These are phyloP conservation scores for Aspergillus panamensis DNA, from an alignment of 495 filamentous ascomycete species.

Conservation along the genomic window DNA sequence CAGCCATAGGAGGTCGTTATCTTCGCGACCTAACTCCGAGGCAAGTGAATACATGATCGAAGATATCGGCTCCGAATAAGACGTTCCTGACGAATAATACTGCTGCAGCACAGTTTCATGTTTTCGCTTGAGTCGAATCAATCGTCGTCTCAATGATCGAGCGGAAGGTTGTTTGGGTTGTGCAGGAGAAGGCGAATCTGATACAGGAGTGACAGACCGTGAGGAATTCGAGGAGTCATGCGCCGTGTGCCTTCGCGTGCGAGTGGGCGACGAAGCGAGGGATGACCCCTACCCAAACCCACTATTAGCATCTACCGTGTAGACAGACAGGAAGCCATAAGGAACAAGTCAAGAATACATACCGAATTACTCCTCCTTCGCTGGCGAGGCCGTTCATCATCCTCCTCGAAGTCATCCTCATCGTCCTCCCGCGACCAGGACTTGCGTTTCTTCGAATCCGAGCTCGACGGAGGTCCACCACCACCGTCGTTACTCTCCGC, in stretches of 20 bases:
- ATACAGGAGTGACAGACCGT: constrained; percentile 43
- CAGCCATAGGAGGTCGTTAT: constrained; percentile 94
- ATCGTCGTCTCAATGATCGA: constrained; percentile 61
- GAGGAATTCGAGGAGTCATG: constrained; percentile 46
- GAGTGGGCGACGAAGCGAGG: constrained; percentile 47
- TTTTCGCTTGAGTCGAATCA: constrained; percentile 71
- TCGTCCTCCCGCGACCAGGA: constrained; percentile 75
- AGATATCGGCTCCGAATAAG: constrained; percentile 92
- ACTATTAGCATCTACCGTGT: constrained; percentile 23
- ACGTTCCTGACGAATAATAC: constrained; percentile 84
- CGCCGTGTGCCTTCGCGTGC: constrained; percentile 30
- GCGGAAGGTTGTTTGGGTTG: constrained; percentile 62
- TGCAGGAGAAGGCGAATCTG: constrained; percentile 54
- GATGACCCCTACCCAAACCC: constrained; percentile 54
- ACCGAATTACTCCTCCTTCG: constrained; percentile 85
- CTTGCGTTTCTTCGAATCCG: constrained; percentile 67
- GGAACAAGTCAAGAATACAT: constrained; percentile 28
- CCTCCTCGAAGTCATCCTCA: constrained; percentile 63
- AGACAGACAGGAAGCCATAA: neutral
- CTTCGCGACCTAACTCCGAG: constrained; percentile 90
- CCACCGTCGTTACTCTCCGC: constrained; percentile 34
- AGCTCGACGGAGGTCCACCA: constrained; percentile 20
- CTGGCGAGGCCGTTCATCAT: constrained; percentile 64
- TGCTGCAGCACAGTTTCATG: constrained; percentile 66
- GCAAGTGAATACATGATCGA: constrained; percentile 91